Base-by-base conservation (phyloP, 805 yeast genomes). In the Gaillardinia entomophila region DNA sequence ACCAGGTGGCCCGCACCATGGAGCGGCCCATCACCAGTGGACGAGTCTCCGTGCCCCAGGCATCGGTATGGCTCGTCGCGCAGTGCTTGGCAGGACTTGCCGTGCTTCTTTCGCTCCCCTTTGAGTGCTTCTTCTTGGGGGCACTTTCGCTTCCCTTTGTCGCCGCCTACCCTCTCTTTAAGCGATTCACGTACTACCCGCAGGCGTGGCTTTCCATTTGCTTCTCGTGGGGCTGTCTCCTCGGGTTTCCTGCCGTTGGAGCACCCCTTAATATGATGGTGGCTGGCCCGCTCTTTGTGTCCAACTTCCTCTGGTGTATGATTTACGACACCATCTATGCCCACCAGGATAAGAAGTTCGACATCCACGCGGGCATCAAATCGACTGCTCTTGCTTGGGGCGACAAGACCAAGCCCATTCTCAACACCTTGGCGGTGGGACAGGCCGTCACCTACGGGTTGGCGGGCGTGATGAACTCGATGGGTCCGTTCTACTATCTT, bases 381-480 rank as follows among this genome's bases (percentile, higher is more conserved):
- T 85, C 96, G 2, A 88, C 97, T 1, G 99, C 99, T 6, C 70
- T 92, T 44, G 89, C 84, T 2, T 94, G 98, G 98, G 95, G 94
- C 6, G 74, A 72, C 15, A 71, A 75, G 20, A 75, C 96, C 1
- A 88, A 83, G 53, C 71, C 77, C 8, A 75, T 88, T 26, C 67
- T 84, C 47, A 67, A 75, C 28, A 79, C 73, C 1, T 53, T 88
- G 42, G 73, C 86, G 5, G 65, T 66, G 2, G 77, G 77, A 1
- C 98, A 92, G 59, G 66, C 83, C 42, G 73, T 72, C 1, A 57
- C 79, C 25, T 73, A 77, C 40, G 66, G 78, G 2, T 41, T 73
- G 6, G 85, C 95, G 17, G 97, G 97, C 1, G 47, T 73, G 15
- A 60, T 79, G 52, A 79, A 81, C 30, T 83, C 90, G 12, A 71